Conservation (phyloP, 495 filamentous ascomycete species). For the Coniosporium apollinis region DNA sequence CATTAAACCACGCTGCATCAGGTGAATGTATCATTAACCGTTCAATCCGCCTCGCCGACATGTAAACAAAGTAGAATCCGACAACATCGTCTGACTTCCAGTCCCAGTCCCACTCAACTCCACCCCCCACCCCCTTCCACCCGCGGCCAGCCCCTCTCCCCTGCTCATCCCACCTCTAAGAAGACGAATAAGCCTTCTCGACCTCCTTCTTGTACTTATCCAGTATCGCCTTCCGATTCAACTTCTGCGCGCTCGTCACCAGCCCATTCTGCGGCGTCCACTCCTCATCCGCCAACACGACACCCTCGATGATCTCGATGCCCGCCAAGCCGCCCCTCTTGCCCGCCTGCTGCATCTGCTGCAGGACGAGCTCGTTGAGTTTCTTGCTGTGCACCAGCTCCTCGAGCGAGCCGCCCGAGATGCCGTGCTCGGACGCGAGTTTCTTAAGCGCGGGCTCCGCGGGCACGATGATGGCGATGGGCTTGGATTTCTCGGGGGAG, state of each 20-base stretch:
- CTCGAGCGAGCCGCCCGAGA: constrained; percentile 55
- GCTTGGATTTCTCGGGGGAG: constrained; percentile 61
- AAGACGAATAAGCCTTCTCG: constrained; percentile 36
- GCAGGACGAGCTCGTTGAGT: constrained; percentile 58
- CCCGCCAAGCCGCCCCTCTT: constrained; percentile 58
- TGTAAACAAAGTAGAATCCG: no score
- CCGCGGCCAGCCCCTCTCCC: no score
- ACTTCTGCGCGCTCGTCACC: constrained; percentile 60
- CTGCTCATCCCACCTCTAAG: background rate
- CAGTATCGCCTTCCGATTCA: constrained; percentile 53
- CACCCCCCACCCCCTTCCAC: no score
- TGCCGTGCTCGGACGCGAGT: constrained; percentile 53
- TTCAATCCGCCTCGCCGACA: no score
- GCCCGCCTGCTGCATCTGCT: constrained; percentile 63
- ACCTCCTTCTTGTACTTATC: constrained; percentile 50
- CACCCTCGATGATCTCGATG: constrained; percentile 86
- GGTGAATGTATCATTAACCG: no score
- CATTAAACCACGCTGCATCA: no score
- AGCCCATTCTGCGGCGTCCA: constrained; percentile 88
- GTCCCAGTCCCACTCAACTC: no score
- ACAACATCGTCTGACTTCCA: no score
- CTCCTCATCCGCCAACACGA: constrained; percentile 86
- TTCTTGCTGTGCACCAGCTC: constrained; percentile 71
- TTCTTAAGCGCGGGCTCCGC: constrained; percentile 72
- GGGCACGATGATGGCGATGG: constrained; percentile 87